Conservation (phyloP, 805 yeast species). For the Barnettozyma botsteinii region DNA sequence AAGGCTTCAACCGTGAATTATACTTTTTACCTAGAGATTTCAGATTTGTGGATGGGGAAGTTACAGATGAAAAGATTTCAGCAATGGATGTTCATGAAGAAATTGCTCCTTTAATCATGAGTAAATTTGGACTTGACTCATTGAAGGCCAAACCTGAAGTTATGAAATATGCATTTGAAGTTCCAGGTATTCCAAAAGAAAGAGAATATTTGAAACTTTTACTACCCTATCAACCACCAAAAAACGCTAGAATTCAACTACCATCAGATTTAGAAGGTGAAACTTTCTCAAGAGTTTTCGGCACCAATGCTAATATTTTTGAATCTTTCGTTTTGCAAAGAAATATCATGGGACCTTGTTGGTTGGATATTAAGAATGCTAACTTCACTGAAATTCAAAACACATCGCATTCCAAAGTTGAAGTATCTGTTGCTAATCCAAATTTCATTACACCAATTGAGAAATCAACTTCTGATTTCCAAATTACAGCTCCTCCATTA, state of each 20-base stretch:
- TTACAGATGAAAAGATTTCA: slow-evolving; percentile 34
- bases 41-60: slow-evolving; percentile 39
- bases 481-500: slow-evolving; percentile 54
- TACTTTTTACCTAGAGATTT: slow-evolving; percentile 69
- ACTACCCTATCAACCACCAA: slow-evolving; percentile 67
- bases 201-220: slow-evolving; percentile 74
- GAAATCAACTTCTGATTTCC: slow-evolving; percentile 31
- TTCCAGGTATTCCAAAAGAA: slow-evolving; percentile 71
- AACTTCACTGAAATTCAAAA: slow-evolving; percentile 53
- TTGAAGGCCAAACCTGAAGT: slow-evolving; percentile 65
- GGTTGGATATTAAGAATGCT: slow-evolving; percentile 72
- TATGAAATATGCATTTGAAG: slow-evolving; percentile 85
- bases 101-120: slow-evolving; percentile 58
- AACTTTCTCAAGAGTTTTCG: slow-evolving; percentile 75
- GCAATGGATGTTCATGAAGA: slow-evolving; percentile 75
- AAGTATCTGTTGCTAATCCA: slow-evolving; percentile 53
- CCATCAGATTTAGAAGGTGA: slow-evolving; percentile 69
- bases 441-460: slow-evolving; percentile 41
- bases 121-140: slow-evolving; percentile 52
- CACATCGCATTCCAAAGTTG: slow-evolving; percentile 78
- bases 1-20: slow-evolving; percentile 62
- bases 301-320: slow-evolving; percentile 65
- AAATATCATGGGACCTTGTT: slow-evolving; percentile 95
- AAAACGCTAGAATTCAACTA: slow-evolving; percentile 38
- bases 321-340: slow-evolving; percentile 82